Percentiles rank a stretch among this genome's conserved stretches.
Evolutionary conservation across 768 basidiomycete genomes (phyloP).

Genomic region (Suillus subaureus): DNA sequence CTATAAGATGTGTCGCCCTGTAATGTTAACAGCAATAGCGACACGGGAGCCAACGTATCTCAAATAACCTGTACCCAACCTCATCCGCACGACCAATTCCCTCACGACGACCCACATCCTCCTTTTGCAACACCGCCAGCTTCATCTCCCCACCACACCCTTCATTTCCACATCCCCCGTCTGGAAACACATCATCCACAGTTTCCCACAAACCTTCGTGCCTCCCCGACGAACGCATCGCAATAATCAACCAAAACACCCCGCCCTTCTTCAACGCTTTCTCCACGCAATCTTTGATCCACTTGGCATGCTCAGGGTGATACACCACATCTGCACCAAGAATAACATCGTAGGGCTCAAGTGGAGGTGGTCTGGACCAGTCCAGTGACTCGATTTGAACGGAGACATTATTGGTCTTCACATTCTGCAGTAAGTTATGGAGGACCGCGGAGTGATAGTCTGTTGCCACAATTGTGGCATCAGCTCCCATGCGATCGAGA

Average conservation of each 20-base stretch:
- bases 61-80: conserved; percentile 65
- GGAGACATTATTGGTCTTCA: conserved; percentile 50
- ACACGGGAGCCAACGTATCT: conserved; percentile 64
- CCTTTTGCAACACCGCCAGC: conserved; percentile 50
- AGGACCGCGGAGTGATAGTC: conserved; percentile 83
- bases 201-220: conserved; percentile 60
- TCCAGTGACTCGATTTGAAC: conserved; percentile 58
- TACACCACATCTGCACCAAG: conserved; percentile 84
- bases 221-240: conserved; percentile 64
- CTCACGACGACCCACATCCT: conserved; percentile 49
- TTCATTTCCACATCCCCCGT: not conserved
- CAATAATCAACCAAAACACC: conserved; percentile 75
- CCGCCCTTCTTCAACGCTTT: conserved; percentile 46
- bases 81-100: conserved; percentile 72
- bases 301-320: conserved; percentile 65
- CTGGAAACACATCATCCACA: conserved; percentile 57
- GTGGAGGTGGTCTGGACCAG: conserved; percentile 57
- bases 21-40: not conserved
- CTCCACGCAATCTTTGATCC: conserved; percentile 67
- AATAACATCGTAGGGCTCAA: conserved; percentile 63
- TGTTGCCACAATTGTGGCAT: conserved; percentile 57
- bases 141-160: conserved; percentile 18
- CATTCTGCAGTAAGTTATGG: conserved; percentile 63
- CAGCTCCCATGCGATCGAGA: conserved; percentile 23
- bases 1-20: not conserved